These are phyloP conservation scores for Daldinia sp. DNA, from an alignment of 2,329 filamentous ascomycete species.

Conservation along the genomic window DNA sequence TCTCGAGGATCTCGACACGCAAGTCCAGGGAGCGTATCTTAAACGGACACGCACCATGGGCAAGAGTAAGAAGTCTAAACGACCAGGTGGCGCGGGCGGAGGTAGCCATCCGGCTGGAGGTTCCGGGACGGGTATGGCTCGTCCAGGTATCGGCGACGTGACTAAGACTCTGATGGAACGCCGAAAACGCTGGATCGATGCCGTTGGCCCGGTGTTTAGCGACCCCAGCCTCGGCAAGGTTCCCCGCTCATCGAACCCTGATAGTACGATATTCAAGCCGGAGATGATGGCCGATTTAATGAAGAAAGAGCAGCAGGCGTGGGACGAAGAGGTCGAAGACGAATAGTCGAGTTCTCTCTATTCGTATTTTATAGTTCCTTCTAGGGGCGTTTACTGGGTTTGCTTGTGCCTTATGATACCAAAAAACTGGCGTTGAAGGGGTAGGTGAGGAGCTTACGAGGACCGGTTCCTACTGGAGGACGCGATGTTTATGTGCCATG, in stretches of 20 bases:
- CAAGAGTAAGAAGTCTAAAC: slow-evolving; percentile 91
- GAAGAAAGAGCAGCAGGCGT: slow-evolving; percentile 79
- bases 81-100: slow-evolving; percentile 77
- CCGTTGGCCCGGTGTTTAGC: slow-evolving; percentile 89
- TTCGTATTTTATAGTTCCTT: background rate
- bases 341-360: slow-evolving; percentile 48
- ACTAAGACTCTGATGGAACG: slow-evolving; percentile 94
- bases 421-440: background rate
- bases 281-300: slow-evolving; percentile 76
- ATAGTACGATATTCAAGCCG: slow-evolving; percentile 76
- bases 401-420: slow-evolving; percentile 6
- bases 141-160: slow-evolving; percentile 87
- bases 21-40: slow-evolving; percentile 93
- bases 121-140: slow-evolving; percentile 67
- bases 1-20: slow-evolving; percentile 92
- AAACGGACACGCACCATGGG: slow-evolving; percentile 95
- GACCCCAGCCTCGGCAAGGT: slow-evolving; percentile 79
- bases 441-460: background rate
- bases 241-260: slow-evolving; percentile 70
- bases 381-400: background rate
- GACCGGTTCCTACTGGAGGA: background rate
- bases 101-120: slow-evolving; percentile 71
- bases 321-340: slow-evolving; percentile 82
- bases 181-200: slow-evolving; percentile 86
- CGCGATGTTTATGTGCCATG: background rate